Conservation (phyloP, 2,329 filamentous ascomycete species). For the Zymoseptoria ardabiliae region DNA sequence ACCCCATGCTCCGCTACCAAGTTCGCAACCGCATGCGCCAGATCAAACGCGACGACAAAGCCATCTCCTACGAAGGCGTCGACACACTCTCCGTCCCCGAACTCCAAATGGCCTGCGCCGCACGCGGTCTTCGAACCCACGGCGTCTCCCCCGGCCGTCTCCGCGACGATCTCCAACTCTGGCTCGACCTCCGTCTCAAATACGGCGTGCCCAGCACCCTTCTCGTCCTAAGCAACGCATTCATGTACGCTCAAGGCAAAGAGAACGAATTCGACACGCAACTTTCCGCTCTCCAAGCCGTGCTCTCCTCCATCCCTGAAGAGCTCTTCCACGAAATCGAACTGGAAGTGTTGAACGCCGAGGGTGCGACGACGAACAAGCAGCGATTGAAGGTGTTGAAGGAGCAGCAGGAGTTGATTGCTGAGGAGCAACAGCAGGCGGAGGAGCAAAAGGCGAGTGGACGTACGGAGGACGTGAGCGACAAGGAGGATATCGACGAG, state of each 20-base stretch:
- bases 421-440: conserved; percentile 92
- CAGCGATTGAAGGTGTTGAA: conserved; percentile 95
- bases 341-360: conserved; percentile 91
- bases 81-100: conserved; percentile 89
- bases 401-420: conserved; percentile 96
- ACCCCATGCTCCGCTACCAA: conserved; percentile 96
- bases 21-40: conserved; percentile 97
- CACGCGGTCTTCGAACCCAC: conserved; percentile 85
- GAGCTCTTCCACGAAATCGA: conserved; percentile 99
- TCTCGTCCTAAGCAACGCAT: conserved; percentile 91
- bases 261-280: conserved; percentile 78
- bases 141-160: conserved; percentile 83
- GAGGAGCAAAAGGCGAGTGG: conserved; percentile 70
- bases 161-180: conserved; percentile 82
- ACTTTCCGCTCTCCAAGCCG: conserved; percentile 85
- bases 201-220: conserved; percentile 95
- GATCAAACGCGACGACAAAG: conserved; percentile 95
- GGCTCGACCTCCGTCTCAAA: conserved; percentile 87
- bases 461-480: conserved; percentile 50
- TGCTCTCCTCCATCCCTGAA: conserved; percentile 90
- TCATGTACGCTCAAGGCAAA: conserved; percentile 87
- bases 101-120: conserved; percentile 84
- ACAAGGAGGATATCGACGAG: conserved; percentile 89
- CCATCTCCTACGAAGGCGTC: conserved; percentile 89
- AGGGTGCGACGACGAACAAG: conserved; percentile 97